These are phyloP conservation scores for Evernia prunastri DNA, from an alignment of 495 filamentous ascomycete species.

Conservation along the genomic window DNA sequence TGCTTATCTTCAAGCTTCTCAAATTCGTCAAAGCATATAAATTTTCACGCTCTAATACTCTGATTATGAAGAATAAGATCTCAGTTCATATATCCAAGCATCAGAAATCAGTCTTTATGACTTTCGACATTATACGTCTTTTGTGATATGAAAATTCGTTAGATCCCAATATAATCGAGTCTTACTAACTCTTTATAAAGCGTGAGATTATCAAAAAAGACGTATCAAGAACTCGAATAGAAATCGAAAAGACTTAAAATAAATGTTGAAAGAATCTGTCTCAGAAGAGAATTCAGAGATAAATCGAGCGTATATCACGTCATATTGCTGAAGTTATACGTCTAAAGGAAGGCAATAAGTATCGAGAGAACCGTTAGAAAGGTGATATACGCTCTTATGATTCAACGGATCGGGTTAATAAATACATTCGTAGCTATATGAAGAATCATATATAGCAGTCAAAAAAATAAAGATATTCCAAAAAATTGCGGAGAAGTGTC, in stretches of 20 bases:
- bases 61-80: too few relatives aligned
- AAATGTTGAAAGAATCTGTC: neutral
- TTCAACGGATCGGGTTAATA: neutral
- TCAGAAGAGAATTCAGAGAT: too few relatives aligned
- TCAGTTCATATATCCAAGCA: too few relatives aligned
- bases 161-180: neutral
- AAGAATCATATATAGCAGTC: neutral
- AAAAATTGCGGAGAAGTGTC: neutral
- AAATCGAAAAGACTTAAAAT: neutral
- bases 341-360: slow-evolving; percentile 30
- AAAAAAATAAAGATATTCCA: neutral
- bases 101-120: too few relatives aligned
- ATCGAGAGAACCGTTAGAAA: slow-evolving; percentile 18
- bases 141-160: too few relatives aligned
- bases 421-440: neutral
- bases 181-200: neutral
- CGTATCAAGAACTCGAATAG: neutral
- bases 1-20: neutral
- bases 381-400: slow-evolving; percentile 32
- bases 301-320: neutral
- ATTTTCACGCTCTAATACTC: too few relatives aligned
- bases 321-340: slow-evolving; percentile 38
- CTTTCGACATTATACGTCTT: too few relatives aligned
- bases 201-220: neutral
- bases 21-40: neutral